Conservation (phyloP, 345 rosid species). For the Citrus inodora region DNA sequence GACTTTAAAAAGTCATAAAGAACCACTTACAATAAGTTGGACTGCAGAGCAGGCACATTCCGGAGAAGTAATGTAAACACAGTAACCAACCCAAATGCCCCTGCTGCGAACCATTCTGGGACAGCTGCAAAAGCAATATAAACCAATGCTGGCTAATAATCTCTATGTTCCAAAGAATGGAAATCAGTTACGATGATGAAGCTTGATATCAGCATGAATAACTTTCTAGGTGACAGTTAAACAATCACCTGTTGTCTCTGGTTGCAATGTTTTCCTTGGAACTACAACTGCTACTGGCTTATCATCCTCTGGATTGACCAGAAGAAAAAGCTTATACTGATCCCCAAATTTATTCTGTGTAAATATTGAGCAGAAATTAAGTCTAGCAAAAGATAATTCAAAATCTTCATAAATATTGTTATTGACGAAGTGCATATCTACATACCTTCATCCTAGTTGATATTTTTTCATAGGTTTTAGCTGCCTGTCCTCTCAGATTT, state of each 20-base stretch:
- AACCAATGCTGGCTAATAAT: neutral
- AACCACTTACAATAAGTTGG: slow-evolving; percentile 69
- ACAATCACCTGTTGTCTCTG: slow-evolving; percentile 66
- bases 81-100: slow-evolving; percentile 82
- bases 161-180: neutral
- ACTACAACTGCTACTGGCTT: slow-evolving; percentile 95
- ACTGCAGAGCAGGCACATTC: slow-evolving; percentile 83
- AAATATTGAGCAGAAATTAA: slow-evolving; percentile 14
- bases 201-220: neutral
- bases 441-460: slow-evolving; percentile 66
- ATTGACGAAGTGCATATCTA: slow-evolving; percentile 2
- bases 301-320: slow-evolving; percentile 90
- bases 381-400: slow-evolving; percentile 3
- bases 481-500: slow-evolving; percentile 80
- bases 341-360: slow-evolving; percentile 79
- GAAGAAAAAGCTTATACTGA: slow-evolving; percentile 79
- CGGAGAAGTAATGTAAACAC: slow-evolving; percentile 80
- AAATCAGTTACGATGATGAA: neutral
- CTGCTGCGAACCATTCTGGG: slow-evolving; percentile 98
- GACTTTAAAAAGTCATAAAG: neutral
- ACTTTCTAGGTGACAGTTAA: neutral
- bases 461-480: slow-evolving; percentile 80
- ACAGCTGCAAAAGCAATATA: slow-evolving; percentile 54
- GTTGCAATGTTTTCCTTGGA: slow-evolving; percentile 72
- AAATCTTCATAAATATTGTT: slow-evolving; percentile 1